These are phyloP conservation scores for Pythium utonaiense DNA, from an alignment of 352 stramenopile species.

Conservation along the genomic window DNA sequence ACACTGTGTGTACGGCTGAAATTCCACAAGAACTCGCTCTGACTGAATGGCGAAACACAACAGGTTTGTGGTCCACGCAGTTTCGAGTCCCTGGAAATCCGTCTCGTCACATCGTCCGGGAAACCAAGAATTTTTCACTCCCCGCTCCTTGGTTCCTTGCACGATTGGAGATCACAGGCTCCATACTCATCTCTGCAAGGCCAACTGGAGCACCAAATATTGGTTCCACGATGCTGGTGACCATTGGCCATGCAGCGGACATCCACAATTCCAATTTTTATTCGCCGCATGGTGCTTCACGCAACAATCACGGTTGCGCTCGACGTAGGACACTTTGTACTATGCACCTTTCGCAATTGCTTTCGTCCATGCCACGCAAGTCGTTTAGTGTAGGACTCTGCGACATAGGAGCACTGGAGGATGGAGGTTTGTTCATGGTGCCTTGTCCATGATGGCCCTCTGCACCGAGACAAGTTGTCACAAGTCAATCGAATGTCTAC, in stretches of 20 bases:
- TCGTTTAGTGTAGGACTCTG: background rate
- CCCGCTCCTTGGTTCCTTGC: no score
- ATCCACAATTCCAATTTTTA: background rate
- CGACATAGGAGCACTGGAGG: no score
- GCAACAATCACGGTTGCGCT: background rate
- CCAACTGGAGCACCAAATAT: background rate
- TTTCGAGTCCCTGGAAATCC: background rate
- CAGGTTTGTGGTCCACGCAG: background rate
- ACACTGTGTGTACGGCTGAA: background rate
- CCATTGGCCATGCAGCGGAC: background rate
- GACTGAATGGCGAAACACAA: background rate
- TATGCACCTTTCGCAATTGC: background rate
- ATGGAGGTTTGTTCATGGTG: no score
- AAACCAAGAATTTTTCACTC: background rate
- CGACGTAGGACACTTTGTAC: background rate
- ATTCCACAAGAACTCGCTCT: conserved; percentile 1
- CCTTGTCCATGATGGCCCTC: no score
- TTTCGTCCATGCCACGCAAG: background rate
- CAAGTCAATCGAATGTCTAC: background rate
- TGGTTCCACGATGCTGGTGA: background rate
- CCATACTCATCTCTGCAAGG: no score
- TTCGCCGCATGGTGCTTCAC: background rate
- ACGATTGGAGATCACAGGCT: no score
- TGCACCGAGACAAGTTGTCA: background rate
- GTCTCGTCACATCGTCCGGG: background rate